phyloP scores from a whole-genome alignment of 2,329 filamentous ascomycete species.

The Pestalotiopsis fici region DNA sequence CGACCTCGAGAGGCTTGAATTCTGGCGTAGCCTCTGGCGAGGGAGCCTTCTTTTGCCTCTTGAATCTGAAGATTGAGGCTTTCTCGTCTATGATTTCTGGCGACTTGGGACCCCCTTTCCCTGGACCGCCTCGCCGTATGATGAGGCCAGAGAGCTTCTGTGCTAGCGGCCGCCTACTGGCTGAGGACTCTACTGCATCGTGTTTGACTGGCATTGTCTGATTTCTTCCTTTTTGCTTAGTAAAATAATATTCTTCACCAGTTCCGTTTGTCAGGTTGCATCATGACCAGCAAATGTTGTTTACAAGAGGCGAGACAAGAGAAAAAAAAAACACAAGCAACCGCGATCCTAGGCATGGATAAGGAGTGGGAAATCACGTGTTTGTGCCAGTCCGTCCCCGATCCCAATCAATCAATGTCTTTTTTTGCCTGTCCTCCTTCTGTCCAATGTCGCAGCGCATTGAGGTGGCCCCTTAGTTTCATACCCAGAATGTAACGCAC shows the following conservation, averaged over 20 bases:
- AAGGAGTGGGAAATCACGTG: not conserved
- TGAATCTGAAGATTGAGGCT: constrained; percentile 12
- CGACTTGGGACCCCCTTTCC: constrained; percentile 3
- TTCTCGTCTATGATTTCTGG: not conserved
- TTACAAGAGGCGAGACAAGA: not conserved
- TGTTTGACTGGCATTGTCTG: constrained; percentile 13
- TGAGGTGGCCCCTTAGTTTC: constrained; percentile 6
- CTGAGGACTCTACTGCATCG: constrained; percentile 12
- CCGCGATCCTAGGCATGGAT: not conserved
- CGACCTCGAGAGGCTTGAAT: constrained; percentile 16
- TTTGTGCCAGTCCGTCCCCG: not conserved
- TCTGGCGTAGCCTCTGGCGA: constrained; percentile 7
- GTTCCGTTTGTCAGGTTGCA: not conserved
- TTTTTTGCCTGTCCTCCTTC: not conserved
- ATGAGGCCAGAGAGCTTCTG: constrained; percentile 18
- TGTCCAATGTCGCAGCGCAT: not conserved
- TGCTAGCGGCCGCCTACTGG: constrained; percentile 6
- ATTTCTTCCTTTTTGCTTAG: not conserved
- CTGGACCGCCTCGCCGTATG: constrained; percentile 9
- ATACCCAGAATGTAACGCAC: not conserved
- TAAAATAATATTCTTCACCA: not conserved
- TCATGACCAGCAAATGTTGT: not conserved
- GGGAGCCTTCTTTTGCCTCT: constrained; percentile 10
- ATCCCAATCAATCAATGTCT: not conserved
- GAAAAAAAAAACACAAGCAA: not conserved